phyloP scores from a whole-genome alignment of 2,329 filamentous ascomycete species.

The Aspergillus carbonarius region DNA sequence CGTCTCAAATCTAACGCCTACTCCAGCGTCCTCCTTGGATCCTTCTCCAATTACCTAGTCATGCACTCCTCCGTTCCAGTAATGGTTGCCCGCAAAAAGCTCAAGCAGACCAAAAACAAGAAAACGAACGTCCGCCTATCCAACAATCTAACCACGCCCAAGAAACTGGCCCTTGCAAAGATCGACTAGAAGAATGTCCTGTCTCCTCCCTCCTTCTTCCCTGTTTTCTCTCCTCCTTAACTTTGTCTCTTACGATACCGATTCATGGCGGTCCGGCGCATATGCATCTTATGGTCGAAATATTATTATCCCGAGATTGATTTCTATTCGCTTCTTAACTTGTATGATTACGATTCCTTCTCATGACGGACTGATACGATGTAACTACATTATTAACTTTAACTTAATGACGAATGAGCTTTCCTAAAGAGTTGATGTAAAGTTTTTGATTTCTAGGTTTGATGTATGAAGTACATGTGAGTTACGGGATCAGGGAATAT shows the following conservation, averaged over 20 bases:
- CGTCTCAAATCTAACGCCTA: not conserved
- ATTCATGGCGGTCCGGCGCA: constrained; percentile 5
- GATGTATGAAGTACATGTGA: too few species aligned
- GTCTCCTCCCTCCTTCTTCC: not conserved
- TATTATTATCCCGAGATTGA: not conserved
- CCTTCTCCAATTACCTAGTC: constrained; percentile 95
- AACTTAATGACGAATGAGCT: not conserved
- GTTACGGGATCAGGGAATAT: too few species aligned
- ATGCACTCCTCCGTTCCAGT: constrained; percentile 96
- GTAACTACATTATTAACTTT: not conserved
- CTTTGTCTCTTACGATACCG: not conserved
- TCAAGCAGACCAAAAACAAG: constrained; percentile 79
- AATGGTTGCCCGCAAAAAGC: constrained; percentile 92
- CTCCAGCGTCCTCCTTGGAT: constrained; percentile 81
- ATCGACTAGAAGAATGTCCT: constrained; percentile 59
- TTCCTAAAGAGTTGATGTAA: too few species aligned
- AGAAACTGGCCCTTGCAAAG: constrained; percentile 69
- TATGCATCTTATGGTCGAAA: not conserved
- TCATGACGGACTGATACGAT: not conserved
- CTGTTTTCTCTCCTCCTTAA: not conserved
- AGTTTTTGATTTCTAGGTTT: too few species aligned
- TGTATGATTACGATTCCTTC: constrained; percentile 12
- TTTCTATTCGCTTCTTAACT: not conserved
- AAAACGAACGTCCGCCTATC: constrained; percentile 69
- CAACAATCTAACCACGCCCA: constrained; percentile 76